Evolutionary conservation across 331 rosid species (phyloP).

Genomic region (Erythrophleum ivorense): DNA sequence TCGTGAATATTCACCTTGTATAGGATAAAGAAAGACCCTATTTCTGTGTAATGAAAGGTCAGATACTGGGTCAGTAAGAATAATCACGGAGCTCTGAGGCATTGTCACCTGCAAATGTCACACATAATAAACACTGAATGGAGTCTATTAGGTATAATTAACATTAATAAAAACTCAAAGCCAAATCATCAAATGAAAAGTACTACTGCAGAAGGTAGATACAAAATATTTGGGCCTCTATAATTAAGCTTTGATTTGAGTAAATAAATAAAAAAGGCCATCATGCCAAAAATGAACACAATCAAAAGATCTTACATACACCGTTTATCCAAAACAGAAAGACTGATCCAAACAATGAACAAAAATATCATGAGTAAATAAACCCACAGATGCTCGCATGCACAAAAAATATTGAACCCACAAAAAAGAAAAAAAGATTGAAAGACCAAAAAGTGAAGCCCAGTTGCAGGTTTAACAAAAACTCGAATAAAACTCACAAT

Average conservation of each 20-base stretch:
- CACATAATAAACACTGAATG: slow-evolving; percentile 22
- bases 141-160: slow-evolving; percentile 12
- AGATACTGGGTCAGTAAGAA: slow-evolving; percentile 82
- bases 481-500: too few species aligned
- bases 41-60: slow-evolving; percentile 68
- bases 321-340: background rate
- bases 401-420: background rate
- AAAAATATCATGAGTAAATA: background rate
- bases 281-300: background rate
- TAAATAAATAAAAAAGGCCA: background rate
- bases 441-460: too few species aligned
- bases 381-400: background rate
- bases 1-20: slow-evolving; percentile 91
- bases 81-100: slow-evolving; percentile 75
- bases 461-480: too few species aligned
- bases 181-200: slow-evolving; percentile 21
- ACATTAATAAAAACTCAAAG: background rate
- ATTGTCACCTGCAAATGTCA: slow-evolving; percentile 66
- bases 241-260: background rate
- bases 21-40: slow-evolving; percentile 68
- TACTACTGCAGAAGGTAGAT: background rate
- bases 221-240: slow-evolving; percentile 13
- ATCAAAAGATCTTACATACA: background rate
- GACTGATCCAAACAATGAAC: background rate
- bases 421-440: too few species aligned